These are phyloP conservation scores for Nannochloropsis salina DNA, from an alignment of 108 stramenopile genomes.

Conservation along the genomic window DNA sequence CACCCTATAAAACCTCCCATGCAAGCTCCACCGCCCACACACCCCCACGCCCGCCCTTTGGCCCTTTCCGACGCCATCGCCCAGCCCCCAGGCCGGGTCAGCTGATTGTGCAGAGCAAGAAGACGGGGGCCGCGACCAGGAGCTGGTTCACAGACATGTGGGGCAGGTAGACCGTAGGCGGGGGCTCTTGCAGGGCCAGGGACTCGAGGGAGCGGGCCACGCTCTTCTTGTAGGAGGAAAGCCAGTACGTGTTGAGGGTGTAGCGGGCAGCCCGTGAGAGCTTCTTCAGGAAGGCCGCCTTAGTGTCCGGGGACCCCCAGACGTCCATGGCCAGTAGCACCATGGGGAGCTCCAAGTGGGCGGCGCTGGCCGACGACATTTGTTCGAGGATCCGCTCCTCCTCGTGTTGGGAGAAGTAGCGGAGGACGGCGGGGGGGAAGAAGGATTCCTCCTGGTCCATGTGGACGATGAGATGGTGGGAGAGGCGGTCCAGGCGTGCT, in stretches of 20 bases:
- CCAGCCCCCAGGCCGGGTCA: background rate
- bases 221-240: background rate
- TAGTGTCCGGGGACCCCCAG: background rate
- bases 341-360: background rate
- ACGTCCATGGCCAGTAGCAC: slow-evolving; percentile 6
- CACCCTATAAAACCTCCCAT: too few relatives aligned
- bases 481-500: background rate
- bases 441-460: background rate
- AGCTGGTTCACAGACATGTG: slow-evolving; percentile 18
- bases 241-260: background rate
- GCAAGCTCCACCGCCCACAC: too few relatives aligned
- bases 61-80: too few relatives aligned
- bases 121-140: background rate
- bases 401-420: background rate
- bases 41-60: too few relatives aligned
- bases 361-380: background rate
- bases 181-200: background rate
- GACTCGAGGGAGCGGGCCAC: background rate
- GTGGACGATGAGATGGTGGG: background rate
- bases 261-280: slow-evolving; percentile 7
- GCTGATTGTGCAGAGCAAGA: background rate
- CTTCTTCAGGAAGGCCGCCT: background rate
- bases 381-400: background rate
- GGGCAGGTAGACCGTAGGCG: background rate
- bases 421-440: background rate